Evolutionary conservation across 2,329 filamentous ascomycete genomes (phyloP).

Genomic region (Neonectria magnoliae): DNA sequence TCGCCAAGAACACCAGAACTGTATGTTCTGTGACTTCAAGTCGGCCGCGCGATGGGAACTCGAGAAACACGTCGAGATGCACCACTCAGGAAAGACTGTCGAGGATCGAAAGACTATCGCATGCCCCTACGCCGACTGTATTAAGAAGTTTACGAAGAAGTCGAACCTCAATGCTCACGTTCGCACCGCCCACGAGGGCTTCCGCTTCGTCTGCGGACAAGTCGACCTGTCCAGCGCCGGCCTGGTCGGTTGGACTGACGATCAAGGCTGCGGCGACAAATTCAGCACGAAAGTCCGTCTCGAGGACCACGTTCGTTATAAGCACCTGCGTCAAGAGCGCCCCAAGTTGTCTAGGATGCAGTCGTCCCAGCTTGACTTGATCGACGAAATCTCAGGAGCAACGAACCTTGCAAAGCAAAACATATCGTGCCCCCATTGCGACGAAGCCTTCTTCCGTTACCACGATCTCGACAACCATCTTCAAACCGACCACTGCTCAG

Average conservation of each 20-base stretch:
- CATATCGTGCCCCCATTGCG: constrained; percentile 58
- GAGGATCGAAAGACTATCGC: constrained; percentile 71
- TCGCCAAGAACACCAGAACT: constrained; percentile 77
- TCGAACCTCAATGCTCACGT: constrained; percentile 87
- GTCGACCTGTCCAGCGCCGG: constrained; percentile 68
- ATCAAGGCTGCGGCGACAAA: constrained; percentile 76
- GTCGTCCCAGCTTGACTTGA: constrained; percentile 41
- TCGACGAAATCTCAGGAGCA: constrained; percentile 57
- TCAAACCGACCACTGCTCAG: constrained; percentile 42
- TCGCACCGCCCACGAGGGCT: constrained; percentile 78
- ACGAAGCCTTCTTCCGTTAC: constrained; percentile 59
- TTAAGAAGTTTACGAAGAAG: constrained; percentile 80
- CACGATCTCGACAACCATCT: constrained; percentile 61
- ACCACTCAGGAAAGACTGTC: constrained; percentile 72
- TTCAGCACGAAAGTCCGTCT: constrained; percentile 83
- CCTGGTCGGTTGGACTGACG: constrained; percentile 70
- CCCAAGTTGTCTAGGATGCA: constrained; percentile 46
- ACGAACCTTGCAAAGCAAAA: constrained; percentile 54
- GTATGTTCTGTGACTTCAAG: constrained; percentile 76
- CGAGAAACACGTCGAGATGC: constrained; percentile 79
- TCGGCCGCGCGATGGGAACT: constrained; percentile 75
- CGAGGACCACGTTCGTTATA: constrained; percentile 84
- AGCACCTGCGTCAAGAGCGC: constrained; percentile 74
- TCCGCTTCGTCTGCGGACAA: constrained; percentile 81
- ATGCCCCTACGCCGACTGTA: constrained; percentile 76